Conservation (phyloP, 139 green algal genomes). For the Ettlia oleoabundans region DNA sequence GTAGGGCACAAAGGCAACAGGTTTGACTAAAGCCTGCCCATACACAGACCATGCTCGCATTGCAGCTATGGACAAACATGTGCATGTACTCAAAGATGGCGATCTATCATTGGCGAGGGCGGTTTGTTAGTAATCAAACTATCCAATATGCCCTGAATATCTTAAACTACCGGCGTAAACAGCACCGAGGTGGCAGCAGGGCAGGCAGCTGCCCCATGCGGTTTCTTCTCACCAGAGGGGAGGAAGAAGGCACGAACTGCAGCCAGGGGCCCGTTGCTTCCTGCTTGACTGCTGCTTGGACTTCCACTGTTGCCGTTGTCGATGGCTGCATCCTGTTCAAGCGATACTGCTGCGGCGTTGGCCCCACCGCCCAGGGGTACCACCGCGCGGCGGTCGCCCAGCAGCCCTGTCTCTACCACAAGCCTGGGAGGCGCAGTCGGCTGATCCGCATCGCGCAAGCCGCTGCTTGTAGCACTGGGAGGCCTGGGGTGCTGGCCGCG, state of each 20-base stretch:
- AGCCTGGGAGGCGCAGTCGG: not conserved
- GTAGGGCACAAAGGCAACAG: not conserved
- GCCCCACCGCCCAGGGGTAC: not conserved
- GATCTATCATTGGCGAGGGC: too few relatives aligned
- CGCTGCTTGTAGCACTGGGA: too few relatives aligned
- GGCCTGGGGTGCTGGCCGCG: too few relatives aligned
- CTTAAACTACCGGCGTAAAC: too few relatives aligned
- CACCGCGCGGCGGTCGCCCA: not conserved
- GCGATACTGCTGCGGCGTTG: too few relatives aligned
- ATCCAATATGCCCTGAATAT: too few relatives aligned
- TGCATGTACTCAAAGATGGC: too few relatives aligned
- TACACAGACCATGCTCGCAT: too few relatives aligned
- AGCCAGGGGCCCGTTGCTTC: not conserved
- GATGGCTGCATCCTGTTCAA: not conserved
- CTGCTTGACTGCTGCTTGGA: not conserved
- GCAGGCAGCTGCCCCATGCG: too few relatives aligned
- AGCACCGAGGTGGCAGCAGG: not conserved
- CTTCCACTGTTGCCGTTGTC: not conserved
- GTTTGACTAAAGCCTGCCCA: too few relatives aligned
- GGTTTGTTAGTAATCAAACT: not conserved
- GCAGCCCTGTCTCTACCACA: not conserved
- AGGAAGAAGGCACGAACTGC: conserved; percentile 61
- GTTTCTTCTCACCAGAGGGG: conserved; percentile 51
- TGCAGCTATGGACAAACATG: too few relatives aligned
- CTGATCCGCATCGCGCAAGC: too few relatives aligned